Percentiles rank a stretch among this genome's conserved stretches.
phyloP scores from a whole-genome alignment of 2,329 filamentous ascomycete genomes.

The Colletotrichum phormii region DNA sequence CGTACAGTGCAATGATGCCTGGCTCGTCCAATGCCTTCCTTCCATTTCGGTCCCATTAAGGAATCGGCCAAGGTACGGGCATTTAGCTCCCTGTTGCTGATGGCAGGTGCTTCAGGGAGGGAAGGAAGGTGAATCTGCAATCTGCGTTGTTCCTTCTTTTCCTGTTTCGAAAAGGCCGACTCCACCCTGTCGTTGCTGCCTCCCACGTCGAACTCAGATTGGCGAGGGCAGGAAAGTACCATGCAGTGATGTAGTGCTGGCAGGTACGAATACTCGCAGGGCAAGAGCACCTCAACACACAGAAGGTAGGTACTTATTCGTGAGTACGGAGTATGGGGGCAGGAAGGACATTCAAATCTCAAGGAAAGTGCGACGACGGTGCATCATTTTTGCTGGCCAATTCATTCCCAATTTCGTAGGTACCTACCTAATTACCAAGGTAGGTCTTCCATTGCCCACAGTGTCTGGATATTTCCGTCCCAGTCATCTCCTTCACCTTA shows the following conservation, averaged over 20 bases:
- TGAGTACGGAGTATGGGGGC: background rate
- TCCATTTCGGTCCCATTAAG: background rate
- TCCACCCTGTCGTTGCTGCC: constrained; percentile 8
- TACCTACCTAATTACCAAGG: background rate
- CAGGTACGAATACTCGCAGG: constrained; percentile 9
- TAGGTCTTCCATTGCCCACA: too few species aligned
- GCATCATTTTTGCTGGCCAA: background rate
- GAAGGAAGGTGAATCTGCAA: background rate
- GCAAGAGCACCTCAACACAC: background rate
- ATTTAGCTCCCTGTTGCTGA: background rate
- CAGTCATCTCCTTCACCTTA: background rate
- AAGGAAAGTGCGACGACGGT: background rate
- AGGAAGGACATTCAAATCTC: background rate
- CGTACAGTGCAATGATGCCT: background rate
- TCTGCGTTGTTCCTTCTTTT: constrained; percentile 24
- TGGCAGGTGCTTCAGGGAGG: background rate
- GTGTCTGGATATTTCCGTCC: too few species aligned
- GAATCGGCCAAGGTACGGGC: background rate
- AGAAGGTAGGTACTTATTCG: background rate
- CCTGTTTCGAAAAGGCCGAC: constrained; percentile 23
- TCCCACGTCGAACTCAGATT: constrained; percentile 23
- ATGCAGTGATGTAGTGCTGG: constrained; percentile 9
- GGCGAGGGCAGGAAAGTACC: constrained; percentile 13
- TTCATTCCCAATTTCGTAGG: background rate
- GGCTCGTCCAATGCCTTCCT: background rate